These are phyloP conservation scores for Boletus huronensis DNA, from an alignment of 768 basidiomycete genomes.

Conservation along the genomic window DNA sequence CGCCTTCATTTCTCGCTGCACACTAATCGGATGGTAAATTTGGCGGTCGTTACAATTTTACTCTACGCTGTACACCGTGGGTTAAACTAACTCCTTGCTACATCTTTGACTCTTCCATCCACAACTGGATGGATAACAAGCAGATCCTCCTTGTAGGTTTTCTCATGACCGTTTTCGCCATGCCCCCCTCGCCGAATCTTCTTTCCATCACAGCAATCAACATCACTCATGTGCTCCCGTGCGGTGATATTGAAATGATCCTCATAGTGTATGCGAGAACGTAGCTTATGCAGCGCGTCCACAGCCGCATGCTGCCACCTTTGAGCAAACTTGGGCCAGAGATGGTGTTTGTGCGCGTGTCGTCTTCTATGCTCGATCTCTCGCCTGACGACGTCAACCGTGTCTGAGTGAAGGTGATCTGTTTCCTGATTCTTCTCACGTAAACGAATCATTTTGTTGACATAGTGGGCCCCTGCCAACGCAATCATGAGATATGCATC, in stretches of 20 bases:
- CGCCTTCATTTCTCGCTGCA: not conserved
- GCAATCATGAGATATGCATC: conserved; percentile 8
- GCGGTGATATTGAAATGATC: conserved; percentile 57
- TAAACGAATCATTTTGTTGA: conserved; percentile 57
- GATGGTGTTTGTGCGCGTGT: conserved; percentile 22
- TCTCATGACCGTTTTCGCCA: conserved; percentile 10
- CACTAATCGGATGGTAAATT: not conserved
- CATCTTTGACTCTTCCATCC: conserved; percentile 66
- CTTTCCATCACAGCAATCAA: conserved; percentile 71
- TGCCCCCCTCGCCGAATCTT: conserved; percentile 37
- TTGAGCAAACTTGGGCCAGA: conserved; percentile 30
- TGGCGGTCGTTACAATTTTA: conserved; percentile 1
- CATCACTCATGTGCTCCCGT: conserved; percentile 72
- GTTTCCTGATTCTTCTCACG: conserved; percentile 24
- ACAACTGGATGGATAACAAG: conserved; percentile 56
- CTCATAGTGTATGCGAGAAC: conserved; percentile 52
- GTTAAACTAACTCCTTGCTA: conserved; percentile 33
- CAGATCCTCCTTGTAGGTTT: conserved; percentile 43
- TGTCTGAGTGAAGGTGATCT: conserved; percentile 41
- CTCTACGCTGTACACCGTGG: conserved; percentile 12
- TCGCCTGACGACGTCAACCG: conserved; percentile 43
- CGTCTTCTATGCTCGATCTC: conserved; percentile 42
- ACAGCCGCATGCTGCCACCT: conserved; percentile 49
- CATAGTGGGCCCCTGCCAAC: conserved; percentile 62
- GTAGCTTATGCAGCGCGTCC: conserved; percentile 41